Percentiles rank a stretch among this genome's conserved stretches.
Evolutionary conservation across 768 basidiomycete species (phyloP).

Genomic region (Termitomyces sp.): DNA sequence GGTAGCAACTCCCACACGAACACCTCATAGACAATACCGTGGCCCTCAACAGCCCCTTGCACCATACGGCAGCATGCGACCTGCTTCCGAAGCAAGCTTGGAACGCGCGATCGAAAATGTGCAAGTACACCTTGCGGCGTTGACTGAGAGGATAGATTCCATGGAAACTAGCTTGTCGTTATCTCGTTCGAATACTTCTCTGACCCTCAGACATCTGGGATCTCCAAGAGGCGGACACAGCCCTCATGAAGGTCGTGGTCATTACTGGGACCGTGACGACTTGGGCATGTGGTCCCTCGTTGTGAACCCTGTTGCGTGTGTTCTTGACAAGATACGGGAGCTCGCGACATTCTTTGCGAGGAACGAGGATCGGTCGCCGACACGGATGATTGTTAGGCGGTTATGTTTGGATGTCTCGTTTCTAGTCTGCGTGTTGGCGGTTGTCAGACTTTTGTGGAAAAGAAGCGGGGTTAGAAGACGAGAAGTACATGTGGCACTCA

Average conservation of each 20-base stretch:
- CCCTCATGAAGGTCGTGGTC: conserved; percentile 28
- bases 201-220: conserved; percentile 31
- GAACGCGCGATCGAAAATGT: conserved; percentile 77
- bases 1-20: conserved; percentile 28
- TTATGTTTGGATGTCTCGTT: conserved; percentile 78
- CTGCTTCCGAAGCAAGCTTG: conserved; percentile 47
- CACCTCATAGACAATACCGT: conserved; percentile 28
- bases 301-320: conserved; percentile 55
- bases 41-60: conserved; percentile 26
- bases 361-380: conserved; percentile 58
- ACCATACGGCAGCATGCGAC: conserved; percentile 31
- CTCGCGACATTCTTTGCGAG: conserved; percentile 53
- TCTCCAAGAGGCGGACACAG: conserved; percentile 40
- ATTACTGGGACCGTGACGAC: conserved; percentile 70
- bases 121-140: conserved; percentile 76
- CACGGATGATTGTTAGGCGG: conserved; percentile 62
- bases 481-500: conserved; percentile 62
- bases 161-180: conserved; percentile 43
- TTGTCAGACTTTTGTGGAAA: conserved; percentile 57
- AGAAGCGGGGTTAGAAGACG: conserved; percentile 62
- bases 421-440: conserved; percentile 54
- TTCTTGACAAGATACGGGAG: conserved; percentile 41
- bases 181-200: conserved; percentile 32
- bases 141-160: conserved; percentile 77
- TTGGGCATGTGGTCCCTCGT: conserved; percentile 80